A percentile compares a stretch with the other conserved stretches of the same genome.
Evolutionary conservation across 2,329 filamentous ascomycete genomes (phyloP).

Genomic region (Sphaerulina populicola): DNA sequence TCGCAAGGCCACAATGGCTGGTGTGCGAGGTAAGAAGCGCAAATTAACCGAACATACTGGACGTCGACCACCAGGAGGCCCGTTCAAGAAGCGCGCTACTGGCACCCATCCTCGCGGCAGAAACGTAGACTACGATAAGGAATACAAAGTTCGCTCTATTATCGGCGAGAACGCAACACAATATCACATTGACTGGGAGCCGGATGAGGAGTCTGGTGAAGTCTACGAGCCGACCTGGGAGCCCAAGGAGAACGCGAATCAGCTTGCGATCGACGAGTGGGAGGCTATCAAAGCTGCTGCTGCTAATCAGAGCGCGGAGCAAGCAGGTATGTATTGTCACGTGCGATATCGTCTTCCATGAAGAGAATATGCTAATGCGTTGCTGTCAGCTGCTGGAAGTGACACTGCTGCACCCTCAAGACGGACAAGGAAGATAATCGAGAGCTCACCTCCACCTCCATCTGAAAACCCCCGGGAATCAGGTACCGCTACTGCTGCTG

Average conservation of each 20-base stretch:
- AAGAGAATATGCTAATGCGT: background rate
- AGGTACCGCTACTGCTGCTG: background rate
- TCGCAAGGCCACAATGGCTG: conserved; percentile 5
- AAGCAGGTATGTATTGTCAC: background rate
- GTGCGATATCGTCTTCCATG: background rate
- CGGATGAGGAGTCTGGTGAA: conserved; percentile 44
- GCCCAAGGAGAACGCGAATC: conserved; percentile 33
- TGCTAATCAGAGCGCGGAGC: background rate
- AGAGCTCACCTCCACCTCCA: conserved; percentile 18
- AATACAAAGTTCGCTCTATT: conserved; percentile 28
- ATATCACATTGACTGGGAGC: conserved; percentile 53
- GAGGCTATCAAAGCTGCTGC: conserved; percentile 24
- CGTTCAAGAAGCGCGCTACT: conserved; percentile 6
- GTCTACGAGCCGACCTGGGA: conserved; percentile 48
- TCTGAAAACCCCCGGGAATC: too few relatives aligned
- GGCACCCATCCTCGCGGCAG: conserved; percentile 25
- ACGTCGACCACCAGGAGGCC: conserved; percentile 1
- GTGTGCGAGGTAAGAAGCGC: conserved; percentile 6
- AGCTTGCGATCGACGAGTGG: conserved; percentile 33
- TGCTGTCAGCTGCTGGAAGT: background rate
- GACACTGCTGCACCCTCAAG: background rate
- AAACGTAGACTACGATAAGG: conserved; percentile 18
- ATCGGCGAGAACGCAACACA: conserved; percentile 30
- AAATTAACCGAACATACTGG: conserved; percentile 1
- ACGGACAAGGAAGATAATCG: conserved; percentile 12